Evolutionary conservation across 208 protist genomes (phyloP), one percentile per base, ranked within the genome.

Genomic region (Herpetomonas tarakana): DNA sequence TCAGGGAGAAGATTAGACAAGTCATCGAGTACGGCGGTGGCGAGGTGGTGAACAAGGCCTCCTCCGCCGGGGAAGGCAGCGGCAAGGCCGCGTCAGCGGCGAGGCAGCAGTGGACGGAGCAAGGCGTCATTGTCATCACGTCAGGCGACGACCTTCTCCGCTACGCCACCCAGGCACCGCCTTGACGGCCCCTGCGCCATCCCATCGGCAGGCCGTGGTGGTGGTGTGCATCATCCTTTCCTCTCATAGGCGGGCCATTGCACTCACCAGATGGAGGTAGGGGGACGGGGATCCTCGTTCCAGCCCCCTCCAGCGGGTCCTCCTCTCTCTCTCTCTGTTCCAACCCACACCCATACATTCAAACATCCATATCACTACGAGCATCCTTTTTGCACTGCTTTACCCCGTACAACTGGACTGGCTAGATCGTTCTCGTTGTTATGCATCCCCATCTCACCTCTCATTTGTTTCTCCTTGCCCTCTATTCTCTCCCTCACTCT

Each of bases 1-100:
- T 91, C 39, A 74, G 77, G 12, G 68, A 65, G 28, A 86, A 83
- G 59, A 62, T 92, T 19, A 70, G 67, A 60, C 74, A 89, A 67
- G 82, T 94, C 41, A 82, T 94, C n/a, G 76, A 81, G 67, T 92
- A 88, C 73, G 88, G 88, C 12, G 85, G 81, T 12, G 88, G 88
- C 0, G 81, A 91, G 58, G 76, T 93, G 30, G 47, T 93, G 45
- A 39, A 61, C 7, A 28, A 21, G 19, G 6, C 58, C 4, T 45
- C 35, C n/a, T 25, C 29, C 30, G n/a, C 28, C 21, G 27, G 26
- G 11, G 51, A 63, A 52, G 53, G 62, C 18, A 31, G 60, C 27
- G 53, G 26, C 25, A 27, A 18, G 50, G 49, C 3, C 24, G 49
- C 30, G 18, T 4, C 52, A 41, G n/a, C 26, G 30, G 52, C 31